Conservation (phyloP, 1,284 basidiomycete genomes). For the Inonotus hispidus region DNA sequence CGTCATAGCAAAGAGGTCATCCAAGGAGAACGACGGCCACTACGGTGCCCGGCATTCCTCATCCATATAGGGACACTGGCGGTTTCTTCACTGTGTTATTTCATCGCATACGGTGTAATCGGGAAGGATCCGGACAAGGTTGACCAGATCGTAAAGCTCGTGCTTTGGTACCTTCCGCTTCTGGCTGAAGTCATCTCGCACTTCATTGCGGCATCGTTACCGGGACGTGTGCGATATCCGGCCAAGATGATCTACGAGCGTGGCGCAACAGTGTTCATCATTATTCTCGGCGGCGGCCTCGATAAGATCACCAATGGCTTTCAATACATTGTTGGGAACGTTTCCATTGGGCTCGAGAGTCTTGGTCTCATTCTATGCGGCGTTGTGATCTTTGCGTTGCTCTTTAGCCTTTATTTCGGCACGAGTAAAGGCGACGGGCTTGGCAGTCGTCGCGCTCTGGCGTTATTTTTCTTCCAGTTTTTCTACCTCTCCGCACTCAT, state of each 20-base stretch:
- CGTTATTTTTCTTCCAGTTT: constrained; percentile 13
- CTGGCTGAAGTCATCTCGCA: constrained; percentile 14
- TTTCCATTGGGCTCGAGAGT: not conserved
- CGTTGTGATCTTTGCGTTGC: not conserved
- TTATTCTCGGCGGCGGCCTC: constrained; percentile 12
- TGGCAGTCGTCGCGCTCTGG: not conserved
- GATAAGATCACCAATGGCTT: constrained; percentile 15
- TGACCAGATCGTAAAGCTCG: constrained; percentile 12
- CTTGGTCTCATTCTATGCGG: constrained; percentile 7
- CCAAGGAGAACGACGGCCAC: not conserved
- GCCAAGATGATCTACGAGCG: not conserved
- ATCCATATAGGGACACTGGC: constrained; percentile 15
- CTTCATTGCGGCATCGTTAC: not conserved
- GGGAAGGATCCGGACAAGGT: not conserved
- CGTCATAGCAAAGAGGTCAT: not conserved
- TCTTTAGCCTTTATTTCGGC: constrained; percentile 10
- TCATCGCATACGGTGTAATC: constrained; percentile 13
- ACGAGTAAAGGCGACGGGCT: not conserved
- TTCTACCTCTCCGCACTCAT: constrained; percentile 11
- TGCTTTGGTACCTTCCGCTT: constrained; percentile 17
- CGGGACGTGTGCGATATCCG: constrained; percentile 5
- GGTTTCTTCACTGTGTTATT: constrained; percentile 14
- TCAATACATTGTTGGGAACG: constrained; percentile 11
- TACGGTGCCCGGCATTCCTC: not conserved
- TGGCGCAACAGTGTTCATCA: constrained; percentile 5